phyloP scores from a whole-genome alignment of 2,329 filamentous ascomycete genomes.

The Xylaria sp. region DNA sequence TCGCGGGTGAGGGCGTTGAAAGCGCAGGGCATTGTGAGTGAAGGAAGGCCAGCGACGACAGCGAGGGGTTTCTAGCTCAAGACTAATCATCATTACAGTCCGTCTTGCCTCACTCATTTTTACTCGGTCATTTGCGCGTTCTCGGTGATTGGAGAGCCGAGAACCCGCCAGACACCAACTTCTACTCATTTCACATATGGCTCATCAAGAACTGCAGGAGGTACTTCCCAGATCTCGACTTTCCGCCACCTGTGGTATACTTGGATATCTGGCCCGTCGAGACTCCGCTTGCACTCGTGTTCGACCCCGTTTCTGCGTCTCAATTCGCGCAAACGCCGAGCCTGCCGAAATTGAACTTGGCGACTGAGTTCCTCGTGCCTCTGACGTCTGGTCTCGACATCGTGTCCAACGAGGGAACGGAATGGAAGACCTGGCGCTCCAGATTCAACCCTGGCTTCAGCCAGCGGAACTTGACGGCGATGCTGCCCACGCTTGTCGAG shows the following conservation, averaged over 20 bases:
- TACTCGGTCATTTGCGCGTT: slow-evolving; percentile 46
- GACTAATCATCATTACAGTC: slow-evolving; percentile 42
- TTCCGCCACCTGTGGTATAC: slow-evolving; percentile 45
- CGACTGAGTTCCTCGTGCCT: slow-evolving; percentile 42
- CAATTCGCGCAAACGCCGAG: slow-evolving; percentile 43
- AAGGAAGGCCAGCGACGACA: slow-evolving; percentile 12
- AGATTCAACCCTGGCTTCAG: slow-evolving; percentile 54
- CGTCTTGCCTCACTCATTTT: slow-evolving; percentile 45
- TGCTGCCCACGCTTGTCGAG: slow-evolving; percentile 53
- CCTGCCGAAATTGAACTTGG: slow-evolving; percentile 39
- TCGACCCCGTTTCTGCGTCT: slow-evolving; percentile 40
- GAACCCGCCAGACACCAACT: slow-evolving; percentile 45
- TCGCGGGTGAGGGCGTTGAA: slow-evolving; percentile 39
- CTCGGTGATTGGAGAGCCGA: slow-evolving; percentile 42
- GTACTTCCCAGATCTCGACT: slow-evolving; percentile 45
- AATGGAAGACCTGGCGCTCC: slow-evolving; percentile 50
- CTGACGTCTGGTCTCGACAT: slow-evolving; percentile 51
- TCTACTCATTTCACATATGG: slow-evolving; percentile 45
- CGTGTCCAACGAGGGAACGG: slow-evolving; percentile 48
- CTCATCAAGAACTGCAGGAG: slow-evolving; percentile 41
- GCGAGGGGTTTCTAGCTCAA: not conserved
- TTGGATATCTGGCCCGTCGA: slow-evolving; percentile 47
- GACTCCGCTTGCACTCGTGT: slow-evolving; percentile 37
- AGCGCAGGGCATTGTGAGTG: slow-evolving; percentile 46
- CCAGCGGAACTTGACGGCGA: slow-evolving; percentile 50